These are phyloP conservation scores for Stropharia rugosoannulata DNA, from an alignment of 768 basidiomycete species.

Conservation along the genomic window DNA sequence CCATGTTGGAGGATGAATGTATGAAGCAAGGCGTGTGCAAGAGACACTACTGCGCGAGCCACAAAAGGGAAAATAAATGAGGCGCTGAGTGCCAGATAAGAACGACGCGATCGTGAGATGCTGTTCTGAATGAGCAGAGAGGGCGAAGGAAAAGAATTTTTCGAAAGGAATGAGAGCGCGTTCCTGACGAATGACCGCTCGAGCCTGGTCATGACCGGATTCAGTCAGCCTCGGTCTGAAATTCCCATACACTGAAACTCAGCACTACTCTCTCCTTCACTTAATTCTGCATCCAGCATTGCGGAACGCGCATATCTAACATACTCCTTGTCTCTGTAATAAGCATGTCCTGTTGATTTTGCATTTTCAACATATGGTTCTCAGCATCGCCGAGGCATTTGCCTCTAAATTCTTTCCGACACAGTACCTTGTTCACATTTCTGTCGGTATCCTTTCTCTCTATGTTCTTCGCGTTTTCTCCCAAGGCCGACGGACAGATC, in stretches of 20 bases:
- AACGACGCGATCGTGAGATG: conserved; percentile 5
- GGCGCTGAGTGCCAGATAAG: not conserved
- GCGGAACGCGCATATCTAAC: not conserved
- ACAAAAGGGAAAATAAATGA: not conserved
- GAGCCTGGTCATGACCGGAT: conserved; percentile 1
- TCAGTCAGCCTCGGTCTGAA: not conserved
- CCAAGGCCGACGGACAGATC: conserved; percentile 67
- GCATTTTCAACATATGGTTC: conserved; percentile 23
- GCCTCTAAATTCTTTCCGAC: conserved; percentile 47
- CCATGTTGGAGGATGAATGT: conserved; percentile 27
- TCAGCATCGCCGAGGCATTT: conserved; percentile 24
- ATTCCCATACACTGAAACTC: not conserved
- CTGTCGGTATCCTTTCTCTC: conserved; percentile 40
- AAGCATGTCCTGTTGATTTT: conserved; percentile 1
- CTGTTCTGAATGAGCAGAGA: not conserved
- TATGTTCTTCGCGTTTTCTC: conserved; percentile 56
- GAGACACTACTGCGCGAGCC: not conserved
- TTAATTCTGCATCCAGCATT: not conserved
- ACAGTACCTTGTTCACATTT: conserved; percentile 55
- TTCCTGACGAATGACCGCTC: conserved; percentile 6
- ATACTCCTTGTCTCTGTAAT: not conserved
- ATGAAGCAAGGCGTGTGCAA: not conserved
- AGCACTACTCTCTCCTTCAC: not conserved
- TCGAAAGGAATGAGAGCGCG: conserved; percentile 10
- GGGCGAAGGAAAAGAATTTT: conserved; percentile 9